Percentiles rank a stretch among this genome's conserved stretches.
These are phyloP conservation scores for Fusarium redolens DNA, from an alignment of 2,329 filamentous ascomycete genomes.

Conservation along the genomic window DNA sequence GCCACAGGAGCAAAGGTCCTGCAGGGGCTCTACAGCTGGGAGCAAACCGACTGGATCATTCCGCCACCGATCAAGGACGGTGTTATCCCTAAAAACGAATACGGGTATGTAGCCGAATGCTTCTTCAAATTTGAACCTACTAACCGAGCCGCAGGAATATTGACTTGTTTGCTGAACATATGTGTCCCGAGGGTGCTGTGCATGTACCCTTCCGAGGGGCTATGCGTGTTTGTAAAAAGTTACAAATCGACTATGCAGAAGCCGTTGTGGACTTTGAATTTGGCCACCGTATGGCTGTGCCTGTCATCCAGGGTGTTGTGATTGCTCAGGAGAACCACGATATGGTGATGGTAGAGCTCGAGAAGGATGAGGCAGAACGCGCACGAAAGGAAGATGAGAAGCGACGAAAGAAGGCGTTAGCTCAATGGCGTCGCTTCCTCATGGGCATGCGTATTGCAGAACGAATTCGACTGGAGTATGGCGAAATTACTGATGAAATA, in stretches of 20 bases:
- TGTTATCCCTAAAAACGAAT: conserved; percentile 91
- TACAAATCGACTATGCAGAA: conserved; percentile 90
- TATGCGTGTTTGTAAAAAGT: conserved; percentile 81
- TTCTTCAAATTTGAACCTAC: not conserved
- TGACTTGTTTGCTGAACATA: conserved; percentile 91
- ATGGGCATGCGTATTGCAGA: conserved; percentile 87
- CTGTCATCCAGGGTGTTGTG: conserved; percentile 90
- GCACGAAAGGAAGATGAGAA: conserved; percentile 86
- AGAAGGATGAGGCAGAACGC: conserved; percentile 79
- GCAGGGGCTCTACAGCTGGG: conserved; percentile 84
- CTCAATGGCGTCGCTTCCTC: conserved; percentile 86
- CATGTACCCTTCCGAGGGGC: conserved; percentile 85
- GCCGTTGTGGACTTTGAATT: conserved; percentile 98
- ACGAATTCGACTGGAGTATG: conserved; percentile 81
- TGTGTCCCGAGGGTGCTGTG: conserved; percentile 86
- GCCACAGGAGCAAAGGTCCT: conserved; percentile 84
- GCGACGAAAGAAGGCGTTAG: conserved; percentile 76
- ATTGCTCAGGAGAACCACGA: conserved; percentile 84
- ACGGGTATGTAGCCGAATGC: conserved; percentile 63
- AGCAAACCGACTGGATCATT: conserved; percentile 96
- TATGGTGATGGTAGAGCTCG: conserved; percentile 80
- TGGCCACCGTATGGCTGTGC: conserved; percentile 92
- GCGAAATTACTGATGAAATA: conserved; percentile 64
- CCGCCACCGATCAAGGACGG: conserved; percentile 87
- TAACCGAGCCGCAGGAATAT: conserved; percentile 72